Conservation (phyloP, 306 rosid species). For the Trifolium fragiferum region DNA sequence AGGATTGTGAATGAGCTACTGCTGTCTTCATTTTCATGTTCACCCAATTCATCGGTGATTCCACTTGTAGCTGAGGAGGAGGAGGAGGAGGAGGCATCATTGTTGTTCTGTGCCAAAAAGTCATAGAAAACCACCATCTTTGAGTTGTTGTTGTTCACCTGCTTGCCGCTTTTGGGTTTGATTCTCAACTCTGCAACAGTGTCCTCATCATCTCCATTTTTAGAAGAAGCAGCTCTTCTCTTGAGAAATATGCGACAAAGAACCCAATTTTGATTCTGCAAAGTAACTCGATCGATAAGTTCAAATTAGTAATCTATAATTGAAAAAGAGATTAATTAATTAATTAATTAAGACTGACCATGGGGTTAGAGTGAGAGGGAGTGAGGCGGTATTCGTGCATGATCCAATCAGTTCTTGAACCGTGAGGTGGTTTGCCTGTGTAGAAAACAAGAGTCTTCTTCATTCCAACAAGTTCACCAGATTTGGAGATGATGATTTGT, state of each 20-base stretch:
- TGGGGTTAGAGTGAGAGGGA: background rate
- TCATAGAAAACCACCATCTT: slow-evolving; percentile 73
- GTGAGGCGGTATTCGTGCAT: slow-evolving; percentile 96
- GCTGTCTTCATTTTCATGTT: slow-evolving; percentile 76
- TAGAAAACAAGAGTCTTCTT: slow-evolving; percentile 97
- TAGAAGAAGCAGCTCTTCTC: slow-evolving; percentile 63
- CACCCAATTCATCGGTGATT: slow-evolving; percentile 62
- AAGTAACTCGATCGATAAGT: too few relatives aligned
- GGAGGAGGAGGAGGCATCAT: slow-evolving; percentile 39
- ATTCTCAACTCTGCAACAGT: background rate
- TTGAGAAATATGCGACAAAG: slow-evolving; percentile 90
- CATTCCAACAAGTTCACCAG: slow-evolving; percentile 65
- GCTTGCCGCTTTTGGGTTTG: background rate
- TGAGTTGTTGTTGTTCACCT: background rate
- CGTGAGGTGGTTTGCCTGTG: slow-evolving; percentile 87
- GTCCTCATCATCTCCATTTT: slow-evolving; percentile 40
- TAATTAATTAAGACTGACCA: background rate
- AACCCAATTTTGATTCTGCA: slow-evolving; percentile 65
- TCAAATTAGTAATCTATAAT: too few relatives aligned
- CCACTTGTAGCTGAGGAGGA: slow-evolving; percentile 64
- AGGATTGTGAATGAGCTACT: slow-evolving; percentile 57
- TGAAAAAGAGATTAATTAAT: too few relatives aligned
- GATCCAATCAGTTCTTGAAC: slow-evolving; percentile 92
- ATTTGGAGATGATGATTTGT: slow-evolving; percentile 60
- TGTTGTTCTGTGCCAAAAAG: slow-evolving; percentile 61